Base-by-base conservation (phyloP, 306 rosid genomes). In the Vigna reflexopilosa region DNA sequence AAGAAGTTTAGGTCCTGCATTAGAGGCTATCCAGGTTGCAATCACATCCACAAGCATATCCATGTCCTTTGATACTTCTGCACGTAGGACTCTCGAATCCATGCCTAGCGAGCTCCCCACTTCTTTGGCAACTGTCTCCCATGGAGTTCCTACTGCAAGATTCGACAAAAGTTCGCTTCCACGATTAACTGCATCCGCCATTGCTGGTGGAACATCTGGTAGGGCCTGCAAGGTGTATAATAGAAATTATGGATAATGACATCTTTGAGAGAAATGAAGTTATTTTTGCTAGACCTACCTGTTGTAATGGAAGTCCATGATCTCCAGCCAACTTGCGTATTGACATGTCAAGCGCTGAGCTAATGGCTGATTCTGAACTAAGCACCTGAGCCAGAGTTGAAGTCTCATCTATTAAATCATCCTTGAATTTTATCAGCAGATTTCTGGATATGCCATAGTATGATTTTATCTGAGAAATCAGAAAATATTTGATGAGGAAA, bases 341-440 rank as follows among this genome's bases (percentile, higher is more conserved):
- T 38, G 98, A 95, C 98, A 95, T 95, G 88, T 95, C 98, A 48
- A 95, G 95, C 90, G 83, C 86, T 61, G 96, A 89, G 87, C 98
- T 87, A 63, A 95, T 89, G 75, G 96, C 98, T 80, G 98, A 76
- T 64, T 91, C 98, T 59, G 98, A 92, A 76, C 93, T 87, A 56
- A 95, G 93, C 82, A 95, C 77, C 86, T 91, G 93, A 56, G 98
- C 95, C 78, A 95, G 83, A 19, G 81, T 88, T 57, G 90, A 19
- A 67, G 98, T 95, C 84, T 95, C 98, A 68, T 95, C 98, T 59
- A 95, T 95, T 30, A 73, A 28, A 86, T 95, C 98, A 83, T 95
- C 93, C 56, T 88, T 85, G 88, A 95, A 95, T 83, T 87, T 92
- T 71, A 95, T 77, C 54, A 95, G 86, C 82, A 95, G 98, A 91